phyloP scores from a whole-genome alignment of 1,284 basidiomycete species.

The Ustilago bromivora region DNA sequence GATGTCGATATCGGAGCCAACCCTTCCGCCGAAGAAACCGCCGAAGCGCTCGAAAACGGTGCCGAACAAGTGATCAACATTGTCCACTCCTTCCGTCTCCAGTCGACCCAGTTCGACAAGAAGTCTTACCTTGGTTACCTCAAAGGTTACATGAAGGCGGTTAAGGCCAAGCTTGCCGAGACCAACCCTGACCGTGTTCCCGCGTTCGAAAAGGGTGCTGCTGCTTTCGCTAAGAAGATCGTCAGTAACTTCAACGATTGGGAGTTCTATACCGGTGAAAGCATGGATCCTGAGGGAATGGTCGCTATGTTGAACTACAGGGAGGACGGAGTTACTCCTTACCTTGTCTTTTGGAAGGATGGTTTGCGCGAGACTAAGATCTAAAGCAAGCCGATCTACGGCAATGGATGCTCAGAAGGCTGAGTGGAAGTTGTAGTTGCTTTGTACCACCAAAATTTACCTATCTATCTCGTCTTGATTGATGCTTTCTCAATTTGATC shows the following conservation, averaged over 20 bases:
- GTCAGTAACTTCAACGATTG: constrained; percentile 89
- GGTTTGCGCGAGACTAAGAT: constrained; percentile 68
- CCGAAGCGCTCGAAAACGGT: constrained; percentile 86
- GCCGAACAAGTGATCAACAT: constrained; percentile 86
- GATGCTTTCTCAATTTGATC: not conserved
- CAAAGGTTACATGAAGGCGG: constrained; percentile 86
- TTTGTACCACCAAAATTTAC: constrained; percentile 8
- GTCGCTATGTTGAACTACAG: constrained; percentile 71
- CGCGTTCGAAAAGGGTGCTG: constrained; percentile 86
- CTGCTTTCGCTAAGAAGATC: constrained; percentile 76
- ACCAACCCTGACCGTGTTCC: constrained; percentile 78
- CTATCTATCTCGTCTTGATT: not conserved
- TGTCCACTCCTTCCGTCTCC: constrained; percentile 90
- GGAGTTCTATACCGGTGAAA: constrained; percentile 88
- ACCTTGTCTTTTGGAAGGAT: constrained; percentile 72
- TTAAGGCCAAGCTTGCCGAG: constrained; percentile 75
- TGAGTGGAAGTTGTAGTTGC: not conserved
- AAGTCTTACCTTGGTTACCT: constrained; percentile 87
- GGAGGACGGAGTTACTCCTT: constrained; percentile 76
- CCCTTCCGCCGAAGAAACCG: constrained; percentile 82
- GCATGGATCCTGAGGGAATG: constrained; percentile 71
- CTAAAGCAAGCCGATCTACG: constrained; percentile 35
- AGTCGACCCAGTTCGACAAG: constrained; percentile 88
- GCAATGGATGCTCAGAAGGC: not conserved
- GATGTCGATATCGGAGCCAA: constrained; percentile 88